Conservation (phyloP, 345 rosid species). For the Brassica napus region Da-Ae NC_063445.1:6372001-6372500, state of each 20-base stretch:
- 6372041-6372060: background rate
- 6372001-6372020: constrained; percentile 72
- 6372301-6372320: constrained; percentile 79
- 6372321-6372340: constrained; percentile 84
- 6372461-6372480: constrained; percentile 84
- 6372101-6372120: constrained; percentile 86
- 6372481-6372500: constrained; percentile 81
- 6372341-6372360: constrained; percentile 83
- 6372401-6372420: constrained; percentile 85
- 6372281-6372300: constrained; percentile 80
- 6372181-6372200: constrained; percentile 89
- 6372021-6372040: background rate
- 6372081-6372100: constrained; percentile 79
- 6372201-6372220: constrained; percentile 91
- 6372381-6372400: constrained; percentile 84
- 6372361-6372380: constrained; percentile 87
- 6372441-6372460: constrained; percentile 84
- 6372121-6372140: constrained; percentile 93
- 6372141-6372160: constrained; percentile 94
- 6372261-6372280: constrained; percentile 73
- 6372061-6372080: constrained; percentile 27
- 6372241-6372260: constrained; percentile 81
- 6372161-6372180: constrained; percentile 98
- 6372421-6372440: constrained; percentile 67
- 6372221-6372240: constrained; percentile 91